phyloP scores from a whole-genome alignment of 1,139 yeast genomes.

The Yamadazyma dendronema region DNA sequence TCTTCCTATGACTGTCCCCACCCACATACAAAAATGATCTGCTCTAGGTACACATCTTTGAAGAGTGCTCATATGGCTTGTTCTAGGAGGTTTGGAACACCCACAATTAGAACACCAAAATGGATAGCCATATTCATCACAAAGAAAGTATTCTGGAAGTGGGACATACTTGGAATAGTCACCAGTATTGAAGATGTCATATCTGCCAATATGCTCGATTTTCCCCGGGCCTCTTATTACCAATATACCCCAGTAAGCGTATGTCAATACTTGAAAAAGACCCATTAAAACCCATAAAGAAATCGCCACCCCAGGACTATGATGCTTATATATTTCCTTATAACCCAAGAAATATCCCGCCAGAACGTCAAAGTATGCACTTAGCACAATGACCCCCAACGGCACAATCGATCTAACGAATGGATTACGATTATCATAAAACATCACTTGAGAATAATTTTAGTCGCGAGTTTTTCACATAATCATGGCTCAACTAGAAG shows the following conservation, averaged over 20 bases:
- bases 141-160: constrained; percentile 51
- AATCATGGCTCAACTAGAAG: constrained; percentile 1
- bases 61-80: constrained; percentile 52
- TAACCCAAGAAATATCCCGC: constrained; percentile 37
- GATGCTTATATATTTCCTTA: constrained; percentile 30
- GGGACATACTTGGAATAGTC: constrained; percentile 13
- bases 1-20: constrained; percentile 59
- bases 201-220: constrained; percentile 23
- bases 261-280: constrained; percentile 22
- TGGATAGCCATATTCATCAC: constrained; percentile 63
- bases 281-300: constrained; percentile 35
- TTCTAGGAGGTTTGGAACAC: constrained; percentile 51
- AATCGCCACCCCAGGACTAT: constrained; percentile 32
- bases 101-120: constrained; percentile 56
- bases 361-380: constrained; percentile 13
- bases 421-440: background rate
- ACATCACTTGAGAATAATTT: background rate
- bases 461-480: background rate
- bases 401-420: background rate
- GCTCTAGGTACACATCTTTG: constrained; percentile 52
- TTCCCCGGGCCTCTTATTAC: constrained; percentile 36
- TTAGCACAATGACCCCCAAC: background rate
- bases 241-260: constrained; percentile 33
- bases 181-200: constrained; percentile 24
- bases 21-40: constrained; percentile 69